These are phyloP conservation scores for Kodamaea sp. DNA, from an alignment of 1,139 yeast genomes.

Conservation along the genomic window DNA sequence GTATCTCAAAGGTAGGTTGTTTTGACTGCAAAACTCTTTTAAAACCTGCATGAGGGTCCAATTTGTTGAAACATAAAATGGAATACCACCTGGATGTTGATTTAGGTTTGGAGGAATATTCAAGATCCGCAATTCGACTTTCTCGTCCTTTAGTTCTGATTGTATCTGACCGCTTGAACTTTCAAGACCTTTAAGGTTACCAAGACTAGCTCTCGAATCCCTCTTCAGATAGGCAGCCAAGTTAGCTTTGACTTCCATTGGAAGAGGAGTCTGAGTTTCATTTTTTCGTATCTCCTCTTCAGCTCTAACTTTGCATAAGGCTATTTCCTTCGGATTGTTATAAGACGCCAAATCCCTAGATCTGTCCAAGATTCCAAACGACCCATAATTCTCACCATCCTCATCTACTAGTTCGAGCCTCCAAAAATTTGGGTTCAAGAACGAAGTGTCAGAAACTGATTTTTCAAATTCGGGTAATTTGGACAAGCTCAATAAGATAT, in stretches of 20 bases:
- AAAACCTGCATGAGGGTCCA: conserved; percentile 34
- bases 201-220: not conserved
- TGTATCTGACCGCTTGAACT: not conserved
- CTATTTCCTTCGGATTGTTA: conserved; percentile 65
- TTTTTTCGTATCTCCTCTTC: conserved; percentile 36
- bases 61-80: conserved; percentile 11
- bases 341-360: conserved; percentile 55
- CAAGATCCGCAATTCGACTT: conserved; percentile 5
- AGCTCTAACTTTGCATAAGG: conserved; percentile 49
- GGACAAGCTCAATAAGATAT: conserved; percentile 41
- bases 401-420: conserved; percentile 72
- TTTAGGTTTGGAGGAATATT: conserved; percentile 6
- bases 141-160: not conserved
- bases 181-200: not conserved
- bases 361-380: conserved; percentile 69
- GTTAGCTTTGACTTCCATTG: conserved; percentile 40
- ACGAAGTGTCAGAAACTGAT: conserved; percentile 15
- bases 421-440: conserved; percentile 62
- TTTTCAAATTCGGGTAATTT: conserved; percentile 21
- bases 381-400: conserved; percentile 77
- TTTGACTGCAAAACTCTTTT: conserved; percentile 32
- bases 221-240: conserved; percentile 16
- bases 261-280: conserved; percentile 51
- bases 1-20: conserved; percentile 24
- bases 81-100: conserved; percentile 3